These are phyloP conservation scores for Lactarius deliciosus DNA, from an alignment of 768 basidiomycete genomes.

Conservation along the genomic window DNA sequence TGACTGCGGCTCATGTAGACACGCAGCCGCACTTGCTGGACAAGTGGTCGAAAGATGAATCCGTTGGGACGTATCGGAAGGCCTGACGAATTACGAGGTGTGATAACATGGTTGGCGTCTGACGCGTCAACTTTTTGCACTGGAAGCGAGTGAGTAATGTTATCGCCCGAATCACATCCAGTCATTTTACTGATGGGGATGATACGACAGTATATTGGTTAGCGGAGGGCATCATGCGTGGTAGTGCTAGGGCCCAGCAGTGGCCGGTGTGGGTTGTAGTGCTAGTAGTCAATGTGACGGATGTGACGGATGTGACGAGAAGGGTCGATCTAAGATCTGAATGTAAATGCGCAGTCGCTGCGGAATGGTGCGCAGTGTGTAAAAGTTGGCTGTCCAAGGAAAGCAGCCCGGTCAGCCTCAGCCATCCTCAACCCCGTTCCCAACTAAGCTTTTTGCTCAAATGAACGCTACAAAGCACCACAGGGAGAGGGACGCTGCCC, in stretches of 20 bases:
- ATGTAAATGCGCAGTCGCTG: constrained; percentile 27
- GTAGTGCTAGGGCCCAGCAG: constrained; percentile 36
- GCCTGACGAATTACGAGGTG: constrained; percentile 72
- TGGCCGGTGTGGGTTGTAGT: neutral
- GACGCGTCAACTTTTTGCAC: constrained; percentile 80
- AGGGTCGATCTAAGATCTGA: constrained; percentile 23
- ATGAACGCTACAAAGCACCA: constrained; percentile 33
- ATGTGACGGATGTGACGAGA: neutral
- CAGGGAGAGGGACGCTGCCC: constrained; percentile 38
- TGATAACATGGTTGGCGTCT: constrained; percentile 67
- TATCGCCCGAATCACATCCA: neutral
- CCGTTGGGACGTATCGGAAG: constrained; percentile 71
- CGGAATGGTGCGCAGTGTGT: constrained; percentile 24
- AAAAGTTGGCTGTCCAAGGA: constrained; percentile 18
- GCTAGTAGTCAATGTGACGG: neutral
- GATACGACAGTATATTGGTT: constrained; percentile 50
- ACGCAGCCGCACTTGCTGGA: constrained; percentile 57
- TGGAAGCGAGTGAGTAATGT: constrained; percentile 71
- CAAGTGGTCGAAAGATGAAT: constrained; percentile 68
- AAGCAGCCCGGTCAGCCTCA: constrained; percentile 14
- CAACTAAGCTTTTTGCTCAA: constrained; percentile 32
- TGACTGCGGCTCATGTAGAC: constrained; percentile 75
- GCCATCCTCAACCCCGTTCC: neutral
- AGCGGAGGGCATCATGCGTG: constrained; percentile 64
- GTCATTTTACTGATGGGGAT: constrained; percentile 12